Evolutionary conservation across 441 rosid species (phyloP).

Genomic region (Gossypium lobatum): DNA sequence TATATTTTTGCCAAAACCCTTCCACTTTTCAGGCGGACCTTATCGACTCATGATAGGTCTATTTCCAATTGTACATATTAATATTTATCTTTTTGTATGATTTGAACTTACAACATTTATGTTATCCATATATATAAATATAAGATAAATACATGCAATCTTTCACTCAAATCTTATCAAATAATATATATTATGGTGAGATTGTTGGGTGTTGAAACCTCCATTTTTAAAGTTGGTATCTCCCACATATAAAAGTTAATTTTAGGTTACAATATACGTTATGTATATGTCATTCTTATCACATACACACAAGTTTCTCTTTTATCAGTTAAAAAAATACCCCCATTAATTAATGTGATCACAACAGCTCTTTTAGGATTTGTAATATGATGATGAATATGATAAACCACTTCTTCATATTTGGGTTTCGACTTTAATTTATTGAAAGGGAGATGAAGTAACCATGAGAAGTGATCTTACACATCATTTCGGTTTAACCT

Average conservation of each 20-base stretch:
- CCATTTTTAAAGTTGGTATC: too few relatives aligned
- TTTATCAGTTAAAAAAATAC: neutral
- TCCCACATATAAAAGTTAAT: neutral
- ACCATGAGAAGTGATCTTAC: neutral
- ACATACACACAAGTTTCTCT: neutral
- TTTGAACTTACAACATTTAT: neutral
- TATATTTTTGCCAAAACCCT: too few relatives aligned
- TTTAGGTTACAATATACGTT: neutral
- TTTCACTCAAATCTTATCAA: neutral
- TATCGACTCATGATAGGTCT: too few relatives aligned
- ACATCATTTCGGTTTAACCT: neutral
- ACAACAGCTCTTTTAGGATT: neutral
- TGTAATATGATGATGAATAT: neutral
- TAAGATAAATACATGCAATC: neutral
- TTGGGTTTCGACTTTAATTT: neutral
- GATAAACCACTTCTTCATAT: neutral
- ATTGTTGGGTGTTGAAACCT: too few relatives aligned
- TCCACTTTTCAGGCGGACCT: too few relatives aligned
- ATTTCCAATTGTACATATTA: too few relatives aligned
- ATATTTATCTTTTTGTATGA: neutral
- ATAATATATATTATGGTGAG: too few relatives aligned
- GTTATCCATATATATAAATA: neutral
- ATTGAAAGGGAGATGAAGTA: neutral
- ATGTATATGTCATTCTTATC: neutral
- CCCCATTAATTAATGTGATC: neutral